Conservation (phyloP, 257 asterid genomes). For the Marsdenia floribunda region DNA sequence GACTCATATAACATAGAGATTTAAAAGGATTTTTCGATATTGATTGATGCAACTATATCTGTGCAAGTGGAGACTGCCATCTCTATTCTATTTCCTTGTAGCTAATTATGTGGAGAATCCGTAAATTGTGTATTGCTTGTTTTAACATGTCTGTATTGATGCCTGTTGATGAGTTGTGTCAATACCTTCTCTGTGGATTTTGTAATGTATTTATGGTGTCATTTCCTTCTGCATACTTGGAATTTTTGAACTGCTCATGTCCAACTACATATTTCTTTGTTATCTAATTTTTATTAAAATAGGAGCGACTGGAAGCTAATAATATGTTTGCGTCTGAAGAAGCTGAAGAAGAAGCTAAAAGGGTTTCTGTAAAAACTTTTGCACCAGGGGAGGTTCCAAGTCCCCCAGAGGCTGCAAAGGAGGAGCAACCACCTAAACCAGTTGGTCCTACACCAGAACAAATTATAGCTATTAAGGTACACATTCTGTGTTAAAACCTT, state of each 20-base stretch:
- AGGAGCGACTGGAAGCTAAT: constrained; percentile 95
- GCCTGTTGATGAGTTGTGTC: neutral
- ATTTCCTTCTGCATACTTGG: neutral
- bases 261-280: neutral
- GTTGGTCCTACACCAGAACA: constrained; percentile 92
- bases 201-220: neutral
- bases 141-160: neutral
- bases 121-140: neutral
- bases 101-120: neutral
- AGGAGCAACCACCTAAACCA: constrained; percentile 63
- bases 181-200: neutral
- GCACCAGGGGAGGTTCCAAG: constrained; percentile 69
- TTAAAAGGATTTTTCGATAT: neutral
- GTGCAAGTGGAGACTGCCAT: neutral
- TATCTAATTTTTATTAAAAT: constrained; percentile 10
- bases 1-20: neutral
- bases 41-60: neutral
- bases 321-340: constrained; percentile 75
- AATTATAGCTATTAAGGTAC: constrained; percentile 92
- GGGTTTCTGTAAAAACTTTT: constrained; percentile 69
- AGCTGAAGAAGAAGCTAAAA: constrained; percentile 89
- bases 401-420: constrained; percentile 52
- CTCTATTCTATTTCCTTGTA: neutral
- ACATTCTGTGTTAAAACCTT: constrained; percentile 9
- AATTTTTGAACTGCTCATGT: neutral